Percentiles rank a stretch among this genome's conserved stretches.
Evolutionary conservation across 371 early-diverging fungal genomes (phyloP).

Genomic region (Mortierella sp.): DNA sequence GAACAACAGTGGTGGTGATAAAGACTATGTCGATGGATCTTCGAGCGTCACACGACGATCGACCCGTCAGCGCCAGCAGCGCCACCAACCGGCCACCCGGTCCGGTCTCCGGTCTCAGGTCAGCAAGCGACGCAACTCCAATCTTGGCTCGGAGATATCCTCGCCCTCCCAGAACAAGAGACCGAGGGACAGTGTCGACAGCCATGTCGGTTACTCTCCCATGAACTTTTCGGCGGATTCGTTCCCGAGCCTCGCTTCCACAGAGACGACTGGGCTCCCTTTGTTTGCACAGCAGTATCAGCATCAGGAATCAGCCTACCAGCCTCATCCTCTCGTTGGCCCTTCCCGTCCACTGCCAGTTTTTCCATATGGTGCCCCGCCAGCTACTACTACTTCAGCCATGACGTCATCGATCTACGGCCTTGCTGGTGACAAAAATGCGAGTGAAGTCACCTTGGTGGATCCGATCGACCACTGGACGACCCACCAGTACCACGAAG

Average conservation of each 20-base stretch:
- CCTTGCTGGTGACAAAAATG: slow-evolving; percentile 14
- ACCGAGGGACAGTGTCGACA: neutral
- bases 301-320: neutral
- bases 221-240: neutral
- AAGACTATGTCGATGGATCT: neutral
- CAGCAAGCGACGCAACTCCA: neutral
- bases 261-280: neutral
- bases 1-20: neutral
- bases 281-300: slow-evolving; percentile 22
- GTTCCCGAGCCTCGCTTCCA: neutral
- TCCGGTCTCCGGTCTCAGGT: neutral
- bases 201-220: neutral
- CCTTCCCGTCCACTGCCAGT: neutral
- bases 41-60: neutral
- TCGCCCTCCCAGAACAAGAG: neutral
- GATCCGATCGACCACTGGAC: slow-evolving; percentile 33
- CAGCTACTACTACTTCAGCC: neutral
- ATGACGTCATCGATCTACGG: neutral
- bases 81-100: neutral
- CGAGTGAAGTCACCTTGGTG: slow-evolving; percentile 26
- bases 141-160: neutral
- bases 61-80: neutral
- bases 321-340: neutral
- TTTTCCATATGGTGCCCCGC: neutral
- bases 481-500: slow-evolving; percentile 20